Evolutionary conservation across 2,329 filamentous ascomycete genomes (phyloP), one percentile per base, ranked within the genome.

Genomic region (Colletotrichum neosansevieriae): DNA sequence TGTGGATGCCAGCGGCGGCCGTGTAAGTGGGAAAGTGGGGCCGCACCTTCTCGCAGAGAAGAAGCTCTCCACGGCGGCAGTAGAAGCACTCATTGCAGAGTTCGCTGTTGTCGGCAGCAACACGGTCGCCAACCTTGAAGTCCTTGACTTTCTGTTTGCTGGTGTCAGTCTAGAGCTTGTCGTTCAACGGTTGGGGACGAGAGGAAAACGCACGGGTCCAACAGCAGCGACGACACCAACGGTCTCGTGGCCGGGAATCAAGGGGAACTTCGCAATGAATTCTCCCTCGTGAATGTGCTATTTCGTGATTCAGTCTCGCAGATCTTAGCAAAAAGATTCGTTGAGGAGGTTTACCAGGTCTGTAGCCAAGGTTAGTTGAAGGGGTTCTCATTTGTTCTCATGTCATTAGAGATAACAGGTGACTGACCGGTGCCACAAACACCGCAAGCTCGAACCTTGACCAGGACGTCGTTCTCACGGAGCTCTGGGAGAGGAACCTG

Each of bases 71-170:
- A 64, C 89, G 87, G 71, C 88, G 87, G 81, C 91, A 93, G 82
- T 92, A 92, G 83, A 91, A 92, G 81, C 91, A 93, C 78, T 90
- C 86, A 56, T 87, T 87, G 78, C 91, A 93, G 49, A 92, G 85
- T 76, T 92, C 87, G 15, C 87, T 86, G 76, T 89, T 89, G 74
- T 89, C 87, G 40, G 86, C 88, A 65, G 86, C 87, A 38, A 92
- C 89, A 53, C 88, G 86, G 73, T 91, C 88, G 62, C 89, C 89
- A 63, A 91, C 74, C 57, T 83, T 74, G 78, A 92, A 88, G 49
- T 82, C 84, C 72, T 85, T 87, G 71, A 91, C 88, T 72, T 88
- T 84, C 76, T 83, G 57, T 10, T 34, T 32, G 12, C 38, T 34
- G 34, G 24, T 19, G 21, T 70, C n/a, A 69, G 66, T 29, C 6